Evolutionary conservation across 202 grass and related monocot species (phyloP).

Genomic region (Zoysia matrella): DNA sequence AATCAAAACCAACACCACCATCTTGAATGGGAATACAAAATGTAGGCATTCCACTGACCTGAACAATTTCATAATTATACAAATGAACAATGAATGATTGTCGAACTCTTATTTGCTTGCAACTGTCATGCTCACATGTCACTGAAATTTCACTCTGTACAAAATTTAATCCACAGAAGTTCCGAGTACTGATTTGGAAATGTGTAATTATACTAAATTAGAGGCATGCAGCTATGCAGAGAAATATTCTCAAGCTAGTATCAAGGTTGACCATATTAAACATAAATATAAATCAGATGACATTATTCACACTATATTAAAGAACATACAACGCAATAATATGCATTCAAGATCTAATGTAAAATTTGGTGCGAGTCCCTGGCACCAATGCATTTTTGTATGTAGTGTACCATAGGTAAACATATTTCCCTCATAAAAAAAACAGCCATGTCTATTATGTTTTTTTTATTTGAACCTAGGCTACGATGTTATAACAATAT

Average conservation of each 20-base stretch:
- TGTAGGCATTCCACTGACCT: constrained; percentile 97
- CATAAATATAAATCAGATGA: constrained; percentile 12
- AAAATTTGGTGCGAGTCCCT: not conserved
- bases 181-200: constrained; percentile 12
- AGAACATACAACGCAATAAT: constrained; percentile 31
- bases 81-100: constrained; percentile 23
- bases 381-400: not conserved
- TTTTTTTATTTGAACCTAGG: not conserved
- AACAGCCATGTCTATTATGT: not conserved
- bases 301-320: constrained; percentile 11
- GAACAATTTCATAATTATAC: constrained; percentile 37
- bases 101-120: constrained; percentile 13
- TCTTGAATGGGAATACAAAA: constrained; percentile 92
- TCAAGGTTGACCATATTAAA: constrained; percentile 17
- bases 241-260: not conserved
- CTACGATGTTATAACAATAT: not conserved
- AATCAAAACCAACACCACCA: constrained; percentile 94
- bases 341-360: not conserved
- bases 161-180: constrained; percentile 1
- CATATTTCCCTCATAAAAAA: not conserved
- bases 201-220: constrained; percentile 21
- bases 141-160: not conserved
- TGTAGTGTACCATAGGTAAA: not conserved
- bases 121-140: not conserved
- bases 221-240: not conserved